Evolutionary conservation across 2,329 filamentous ascomycete species (phyloP), one percentile per base, ranked within the genome.

Genomic region (Clarireedia hainanense): DNA sequence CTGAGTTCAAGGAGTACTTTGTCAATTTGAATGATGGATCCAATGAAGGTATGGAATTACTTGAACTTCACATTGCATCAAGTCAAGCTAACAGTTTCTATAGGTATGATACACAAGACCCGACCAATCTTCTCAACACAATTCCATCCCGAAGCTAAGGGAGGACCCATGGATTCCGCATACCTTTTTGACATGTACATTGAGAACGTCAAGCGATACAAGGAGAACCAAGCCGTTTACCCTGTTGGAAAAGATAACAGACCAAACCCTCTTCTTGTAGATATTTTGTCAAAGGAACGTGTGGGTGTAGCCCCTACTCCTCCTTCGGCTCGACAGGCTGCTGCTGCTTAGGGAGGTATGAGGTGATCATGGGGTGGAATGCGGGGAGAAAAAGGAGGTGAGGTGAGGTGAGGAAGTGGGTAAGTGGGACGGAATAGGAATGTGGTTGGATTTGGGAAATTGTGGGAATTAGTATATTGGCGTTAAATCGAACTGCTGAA

Each of bases 121-220:
- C 89, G 92, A 37, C 94, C 94, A 60, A 99, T 99, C 71, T 97
- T 99, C 81, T 92, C 89, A 61, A 96, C 91, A 24, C 94, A 99
- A 74, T 99, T 99, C 84, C 94, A 99, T 71, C 94, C 94, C 15
- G 94, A 99, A 76, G 94, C 94, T 64, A 96, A 96, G 80, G 94
- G 94, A 59, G 94, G 94, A 54, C 94, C 94, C 54, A 88, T 96
- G 75, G 94, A 99, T 77, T 95, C 89, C 61, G 85, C 89, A 2
- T 97, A 95, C 75, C 80, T 99, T 58, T 99, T 99, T 69, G 94
- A 99, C 74, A 90, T 89, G 77, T 99, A 97, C 76, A 77, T 97
- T 47, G 84, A 95, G 71, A 92, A 87, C 67, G 91, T 97, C 37
- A 80, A 84, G 71, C 82, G 88, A 69, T 96, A 92, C 83, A 97